Evolutionary conservation across 805 yeast genomes (phyloP), one percentile per base, ranked within the genome.

Genomic region (Starmerella geochares): DNA sequence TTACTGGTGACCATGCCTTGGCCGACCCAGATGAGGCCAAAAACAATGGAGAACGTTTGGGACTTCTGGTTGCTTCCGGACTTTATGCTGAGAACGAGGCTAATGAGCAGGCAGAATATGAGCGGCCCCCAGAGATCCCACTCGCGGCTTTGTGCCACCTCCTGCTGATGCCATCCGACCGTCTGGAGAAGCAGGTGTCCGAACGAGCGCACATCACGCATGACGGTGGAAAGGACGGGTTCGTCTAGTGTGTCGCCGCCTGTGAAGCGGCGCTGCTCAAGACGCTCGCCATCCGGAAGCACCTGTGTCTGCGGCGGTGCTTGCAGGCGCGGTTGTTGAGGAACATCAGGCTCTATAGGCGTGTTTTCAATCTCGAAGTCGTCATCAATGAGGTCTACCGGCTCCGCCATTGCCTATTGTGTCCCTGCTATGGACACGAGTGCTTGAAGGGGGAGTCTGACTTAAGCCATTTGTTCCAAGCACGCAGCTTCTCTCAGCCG

Each of bases 211-310:
- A 74, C 54, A 53, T 74, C 79, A 32, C 79, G 66, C 58, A 66
- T 57, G 7, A 81, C 64, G 0, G 87, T 81, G 28, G 71, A 67
- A 59, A 69, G 61, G 8, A 81, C 81, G 0, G 86, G 84, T 64
- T 81, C 87, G 59, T 81, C 86, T 11, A 81, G 65, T 2, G 87
- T 81, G 60, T 81, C 83, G 25, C 84, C 83, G 2, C 86, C 86
- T 19, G 78, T 62, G 60, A 73, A 79, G 54, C 77, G 74, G 23
- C 78, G 71, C 59, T 77, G 81, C 47, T 64, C 68, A 24, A 67
- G 49, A 28, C 66, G 56, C 49, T 64, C 67, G 25, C 60, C 60
- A 10, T 62, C 63, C 25, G 52, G 58, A 13, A 58, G 52, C 3
- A 23, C 38, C 32, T 52, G 49, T 16, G 40, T 29, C 17, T 29